phyloP scores from a whole-genome alignment of 1,284 basidiomycete species.

The Chiua sp. region DNA sequence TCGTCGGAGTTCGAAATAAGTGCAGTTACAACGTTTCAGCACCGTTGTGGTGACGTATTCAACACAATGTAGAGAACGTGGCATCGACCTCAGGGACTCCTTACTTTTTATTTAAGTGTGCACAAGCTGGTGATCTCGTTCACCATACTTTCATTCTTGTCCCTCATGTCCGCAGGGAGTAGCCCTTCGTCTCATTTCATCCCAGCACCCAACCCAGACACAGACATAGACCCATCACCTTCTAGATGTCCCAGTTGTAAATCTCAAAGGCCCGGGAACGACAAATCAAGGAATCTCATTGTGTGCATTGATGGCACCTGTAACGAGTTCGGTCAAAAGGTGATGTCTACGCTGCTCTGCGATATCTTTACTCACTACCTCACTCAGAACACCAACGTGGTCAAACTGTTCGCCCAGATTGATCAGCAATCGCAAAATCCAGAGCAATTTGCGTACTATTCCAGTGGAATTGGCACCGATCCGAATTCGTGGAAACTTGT shows the following conservation, averaged over 20 bases:
- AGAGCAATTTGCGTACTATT: slow-evolving; percentile 37
- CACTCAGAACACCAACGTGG: slow-evolving; percentile 34
- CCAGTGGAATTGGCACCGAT: slow-evolving; percentile 41
- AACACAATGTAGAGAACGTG: too few species aligned
- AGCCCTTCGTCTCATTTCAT: too few species aligned
- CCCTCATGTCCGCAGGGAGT: too few species aligned
- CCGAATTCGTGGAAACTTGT: slow-evolving; percentile 14
- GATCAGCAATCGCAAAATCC: slow-evolving; percentile 9
- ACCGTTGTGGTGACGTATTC: too few species aligned
- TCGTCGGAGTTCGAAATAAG: too few species aligned
- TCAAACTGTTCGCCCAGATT: slow-evolving; percentile 31
- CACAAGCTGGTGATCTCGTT: too few species aligned
- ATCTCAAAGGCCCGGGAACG: background rate
- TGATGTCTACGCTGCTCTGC: background rate
- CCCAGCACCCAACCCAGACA: too few species aligned
- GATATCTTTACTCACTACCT: background rate
- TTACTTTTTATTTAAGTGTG: too few species aligned
- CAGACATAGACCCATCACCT: too few species aligned
- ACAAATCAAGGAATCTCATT: slow-evolving; percentile 12
- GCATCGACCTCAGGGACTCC: too few species aligned
- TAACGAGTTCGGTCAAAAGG: slow-evolving; percentile 14
- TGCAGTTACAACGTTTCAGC: too few species aligned
- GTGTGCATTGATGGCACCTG: slow-evolving; percentile 19
- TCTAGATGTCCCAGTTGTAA: background rate
- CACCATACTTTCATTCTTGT: too few species aligned